A percentile compares a stretch with the other conserved stretches of the same genome.
These are phyloP conservation scores for Russula foetens DNA, from an alignment of 768 basidiomycete genomes.

Conservation along the genomic window DNA sequence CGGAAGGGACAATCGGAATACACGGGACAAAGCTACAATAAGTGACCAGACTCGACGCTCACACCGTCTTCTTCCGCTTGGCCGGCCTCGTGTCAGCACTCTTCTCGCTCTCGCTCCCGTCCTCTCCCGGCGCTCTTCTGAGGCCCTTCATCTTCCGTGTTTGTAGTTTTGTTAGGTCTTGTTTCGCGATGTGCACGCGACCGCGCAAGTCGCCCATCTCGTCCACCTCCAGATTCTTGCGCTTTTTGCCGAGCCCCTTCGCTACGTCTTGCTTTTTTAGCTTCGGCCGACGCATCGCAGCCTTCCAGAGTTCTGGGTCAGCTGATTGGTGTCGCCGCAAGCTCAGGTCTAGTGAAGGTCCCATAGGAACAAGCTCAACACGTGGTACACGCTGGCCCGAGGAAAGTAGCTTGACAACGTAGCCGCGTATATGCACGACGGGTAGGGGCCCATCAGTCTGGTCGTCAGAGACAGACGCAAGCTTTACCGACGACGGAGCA, in stretches of 20 bases:
- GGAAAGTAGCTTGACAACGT: conserved; percentile 62
- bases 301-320: conserved; percentile 72
- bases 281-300: conserved; percentile 78
- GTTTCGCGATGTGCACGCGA: conserved; percentile 78
- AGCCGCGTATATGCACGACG: conserved; percentile 82
- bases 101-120: conserved; percentile 19
- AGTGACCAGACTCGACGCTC: not conserved
- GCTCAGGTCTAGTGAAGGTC: conserved; percentile 79
- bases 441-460: conserved; percentile 42
- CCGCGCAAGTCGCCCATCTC: conserved; percentile 97
- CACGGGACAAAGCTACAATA: not conserved
- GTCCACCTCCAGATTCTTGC: conserved; percentile 93
- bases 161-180: conserved; percentile 82
- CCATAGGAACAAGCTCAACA: conserved; percentile 81
- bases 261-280: conserved; percentile 83
- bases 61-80: conserved; percentile 20
- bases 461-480: conserved; percentile 36
- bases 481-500: conserved; percentile 51
- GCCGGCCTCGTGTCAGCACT: conserved; percentile 18
- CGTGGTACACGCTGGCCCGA: conserved; percentile 78
- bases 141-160: conserved; percentile 96
- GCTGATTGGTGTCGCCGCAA: conserved; percentile 69
- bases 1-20: not conserved
- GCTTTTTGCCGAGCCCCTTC: conserved; percentile 83
- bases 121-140: conserved; percentile 33